Evolutionary conservation across 345 rosid species (phyloP).

Genomic region (Citrus medica): DNA sequence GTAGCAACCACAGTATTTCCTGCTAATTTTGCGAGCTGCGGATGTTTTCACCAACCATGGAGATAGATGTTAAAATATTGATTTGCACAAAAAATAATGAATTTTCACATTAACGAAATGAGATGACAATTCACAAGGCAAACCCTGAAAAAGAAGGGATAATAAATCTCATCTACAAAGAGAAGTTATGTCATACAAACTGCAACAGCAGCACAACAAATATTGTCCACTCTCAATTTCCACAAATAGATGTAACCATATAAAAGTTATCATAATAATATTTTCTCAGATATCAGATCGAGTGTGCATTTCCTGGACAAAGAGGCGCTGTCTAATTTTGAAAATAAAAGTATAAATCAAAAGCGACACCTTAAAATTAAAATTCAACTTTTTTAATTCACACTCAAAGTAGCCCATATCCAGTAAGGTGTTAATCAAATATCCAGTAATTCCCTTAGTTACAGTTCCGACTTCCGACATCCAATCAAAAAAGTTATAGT

Average conservation of each 20-base stretch:
- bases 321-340: not conserved
- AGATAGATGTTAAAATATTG: not conserved
- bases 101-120: not conserved
- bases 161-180: not conserved
- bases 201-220: too few relatives aligned
- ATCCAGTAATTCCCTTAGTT: too few relatives aligned
- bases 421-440: not conserved
- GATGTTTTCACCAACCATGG: not conserved
- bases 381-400: not conserved
- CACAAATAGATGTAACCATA: not conserved
- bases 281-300: not conserved
- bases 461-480: not conserved
- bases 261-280: not conserved
- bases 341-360: not conserved
- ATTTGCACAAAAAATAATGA: not conserved
- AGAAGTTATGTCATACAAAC: not conserved
- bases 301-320: not conserved
- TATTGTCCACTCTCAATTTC: not conserved
- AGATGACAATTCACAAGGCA: not conserved
- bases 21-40: conserved; percentile 89
- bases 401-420: not conserved
- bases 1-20: conserved; percentile 89
- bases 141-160: not conserved
- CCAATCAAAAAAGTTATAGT: not conserved
- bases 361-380: not conserved